A percentile compares a stretch with the other conserved stretches of the same genome.
These are phyloP conservation scores for Halenospora varia DNA, from an alignment of 495 filamentous ascomycete genomes.

Conservation along the genomic window DNA sequence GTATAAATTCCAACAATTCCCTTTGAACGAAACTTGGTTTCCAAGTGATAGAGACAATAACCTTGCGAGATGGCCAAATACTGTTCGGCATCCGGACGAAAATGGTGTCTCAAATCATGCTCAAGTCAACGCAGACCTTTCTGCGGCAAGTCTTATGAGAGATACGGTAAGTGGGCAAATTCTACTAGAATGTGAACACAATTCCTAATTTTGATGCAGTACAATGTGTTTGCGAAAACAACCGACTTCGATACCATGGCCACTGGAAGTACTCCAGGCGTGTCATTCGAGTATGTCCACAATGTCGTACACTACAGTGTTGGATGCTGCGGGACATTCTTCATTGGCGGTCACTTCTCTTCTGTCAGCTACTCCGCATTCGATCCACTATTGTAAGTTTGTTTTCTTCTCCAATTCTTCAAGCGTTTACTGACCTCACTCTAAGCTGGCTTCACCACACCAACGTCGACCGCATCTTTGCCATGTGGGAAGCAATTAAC, in stretches of 20 bases:
- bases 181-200: no score
- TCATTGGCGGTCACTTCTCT: constrained; percentile 60
- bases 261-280: constrained; percentile 29
- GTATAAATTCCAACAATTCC: constrained; percentile 47
- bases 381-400: constrained; percentile 59
- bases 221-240: constrained; percentile 27
- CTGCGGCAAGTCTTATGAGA: background rate
- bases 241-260: constrained; percentile 52
- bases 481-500: constrained; percentile 56
- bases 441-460: constrained; percentile 52
- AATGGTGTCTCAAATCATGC: background rate
- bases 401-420: constrained; percentile 8
- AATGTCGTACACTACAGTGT: constrained; percentile 53
- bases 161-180: background rate
- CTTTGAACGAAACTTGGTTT: constrained; percentile 12
- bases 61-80: background rate
- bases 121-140: background rate
- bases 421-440: background rate
- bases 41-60: background rate
- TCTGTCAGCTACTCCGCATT: constrained; percentile 62
- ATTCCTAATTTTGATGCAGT: no score
- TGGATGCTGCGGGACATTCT: constrained; percentile 26
- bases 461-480: constrained; percentile 52
- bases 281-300: constrained; percentile 57
- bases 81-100: background rate